phyloP scores from a whole-genome alignment of 2,329 filamentous ascomycete genomes.

The Albophoma yamanashiensis region DNA sequence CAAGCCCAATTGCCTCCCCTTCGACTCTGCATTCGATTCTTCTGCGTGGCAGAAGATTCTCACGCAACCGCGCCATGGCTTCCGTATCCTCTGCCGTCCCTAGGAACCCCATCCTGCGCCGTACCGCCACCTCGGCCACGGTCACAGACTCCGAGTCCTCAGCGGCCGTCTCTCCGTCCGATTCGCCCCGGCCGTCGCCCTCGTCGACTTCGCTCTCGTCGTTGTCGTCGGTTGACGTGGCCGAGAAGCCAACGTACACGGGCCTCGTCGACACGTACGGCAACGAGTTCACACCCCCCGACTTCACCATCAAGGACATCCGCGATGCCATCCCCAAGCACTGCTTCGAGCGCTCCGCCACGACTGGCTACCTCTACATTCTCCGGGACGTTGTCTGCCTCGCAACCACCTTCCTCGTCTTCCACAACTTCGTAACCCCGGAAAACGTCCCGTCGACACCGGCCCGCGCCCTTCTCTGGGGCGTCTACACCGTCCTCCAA shows the following conservation, averaged over 20 bases:
- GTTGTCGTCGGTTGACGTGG: conserved; percentile 53
- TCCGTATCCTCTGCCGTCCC: conserved; percentile 31
- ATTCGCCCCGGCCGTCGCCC: conserved; percentile 51
- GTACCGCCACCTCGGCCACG: conserved; percentile 36
- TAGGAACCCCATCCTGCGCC: conserved; percentile 33
- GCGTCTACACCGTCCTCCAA: conserved; percentile 66
- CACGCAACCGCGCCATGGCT: conserved; percentile 29
- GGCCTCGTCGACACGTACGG: conserved; percentile 85
- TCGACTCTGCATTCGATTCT: background rate
- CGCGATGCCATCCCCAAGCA: conserved; percentile 94
- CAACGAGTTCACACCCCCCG: conserved; percentile 85
- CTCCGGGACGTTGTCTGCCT: conserved; percentile 67
- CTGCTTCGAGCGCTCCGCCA: conserved; percentile 82
- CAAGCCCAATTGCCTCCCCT: background rate
- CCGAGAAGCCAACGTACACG: conserved; percentile 36
- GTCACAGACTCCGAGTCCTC: conserved; percentile 43
- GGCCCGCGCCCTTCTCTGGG: conserved; percentile 54
- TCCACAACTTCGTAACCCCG: conserved; percentile 82
- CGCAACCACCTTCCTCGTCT: conserved; percentile 70
- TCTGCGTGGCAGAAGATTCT: background rate
- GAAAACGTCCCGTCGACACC: conserved; percentile 65
- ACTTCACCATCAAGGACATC: conserved; percentile 97
- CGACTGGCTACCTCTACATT: conserved; percentile 71
- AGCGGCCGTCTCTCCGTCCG: conserved; percentile 44
- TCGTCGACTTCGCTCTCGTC: conserved; percentile 92